Evolutionary conservation across 116 monocot genomes (phyloP).

Genomic region (Trichopus zeylanicus): DNA sequence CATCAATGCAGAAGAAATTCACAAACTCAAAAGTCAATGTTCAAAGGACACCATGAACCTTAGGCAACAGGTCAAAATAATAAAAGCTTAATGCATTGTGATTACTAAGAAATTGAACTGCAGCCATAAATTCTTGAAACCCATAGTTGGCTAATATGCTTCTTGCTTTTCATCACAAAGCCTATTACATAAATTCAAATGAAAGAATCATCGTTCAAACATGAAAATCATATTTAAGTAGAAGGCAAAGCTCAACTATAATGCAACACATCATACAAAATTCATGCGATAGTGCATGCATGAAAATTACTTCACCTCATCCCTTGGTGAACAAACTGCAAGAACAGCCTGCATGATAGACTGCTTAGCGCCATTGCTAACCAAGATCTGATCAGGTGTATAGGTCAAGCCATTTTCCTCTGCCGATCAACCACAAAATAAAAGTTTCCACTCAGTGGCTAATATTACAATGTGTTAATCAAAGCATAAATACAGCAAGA

Average conservation of each 20-base stretch:
- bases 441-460: not conserved
- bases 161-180: no score
- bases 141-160: no score
- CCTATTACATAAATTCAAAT: no score
- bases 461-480: not conserved
- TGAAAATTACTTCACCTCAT: constrained; percentile 55
- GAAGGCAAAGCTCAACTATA: no score
- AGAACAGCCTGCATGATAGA: constrained; percentile 65
- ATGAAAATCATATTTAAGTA: no score
- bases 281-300: not conserved
- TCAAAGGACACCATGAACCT: not conserved
- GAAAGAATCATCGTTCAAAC: no score
- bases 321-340: constrained; percentile 92
- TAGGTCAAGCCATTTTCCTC: constrained; percentile 92
- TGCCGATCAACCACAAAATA: constrained; percentile 20
- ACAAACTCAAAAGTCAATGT: not conserved
- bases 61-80: not conserved
- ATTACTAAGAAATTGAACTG: not conserved
- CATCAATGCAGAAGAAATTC: no score
- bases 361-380: constrained; percentile 97
- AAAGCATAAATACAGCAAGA: not conserved
- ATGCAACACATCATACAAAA: no score
- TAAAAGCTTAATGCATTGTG: not conserved
- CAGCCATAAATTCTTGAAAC: no score
- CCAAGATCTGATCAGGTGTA: constrained; percentile 75